phyloP scores from a whole-genome alignment of 805 yeast genomes.

The Candida parachauliodes region DNA sequence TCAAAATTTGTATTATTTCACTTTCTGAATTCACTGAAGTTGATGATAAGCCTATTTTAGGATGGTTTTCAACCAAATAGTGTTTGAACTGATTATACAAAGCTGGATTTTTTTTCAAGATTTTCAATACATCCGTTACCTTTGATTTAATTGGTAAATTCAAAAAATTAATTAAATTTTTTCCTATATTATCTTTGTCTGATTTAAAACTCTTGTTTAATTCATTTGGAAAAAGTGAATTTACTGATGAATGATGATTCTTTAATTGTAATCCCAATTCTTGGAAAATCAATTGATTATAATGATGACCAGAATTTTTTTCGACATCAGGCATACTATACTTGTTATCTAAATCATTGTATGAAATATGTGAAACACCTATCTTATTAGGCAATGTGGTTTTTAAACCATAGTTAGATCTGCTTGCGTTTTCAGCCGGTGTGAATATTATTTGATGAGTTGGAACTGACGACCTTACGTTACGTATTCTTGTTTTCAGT shows the following conservation, averaged over 20 bases:
- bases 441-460: constrained; percentile 74
- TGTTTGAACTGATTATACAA: constrained; percentile 51
- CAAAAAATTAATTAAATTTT: constrained; percentile 28
- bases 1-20: constrained; percentile 25
- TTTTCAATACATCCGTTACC: constrained; percentile 22
- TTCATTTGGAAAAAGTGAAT: constrained; percentile 41
- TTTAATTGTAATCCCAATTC: constrained; percentile 58
- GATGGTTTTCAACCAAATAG: constrained; percentile 53
- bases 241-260: constrained; percentile 25
- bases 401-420: constrained; percentile 78
- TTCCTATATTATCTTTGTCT: constrained; percentile 20
- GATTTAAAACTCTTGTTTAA: constrained; percentile 18
- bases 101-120: constrained; percentile 40
- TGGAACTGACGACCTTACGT: constrained; percentile 38
- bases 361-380: constrained; percentile 56
- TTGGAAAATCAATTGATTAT: constrained; percentile 62
- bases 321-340: constrained; percentile 72
- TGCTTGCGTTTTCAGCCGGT: constrained; percentile 55
- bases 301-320: constrained; percentile 53
- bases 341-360: constrained; percentile 63
- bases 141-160: constrained; percentile 28
- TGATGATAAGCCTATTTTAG: constrained; percentile 25
- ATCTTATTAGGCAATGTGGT: constrained; percentile 61
- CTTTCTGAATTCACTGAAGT: constrained; percentile 13
- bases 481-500: constrained; percentile 25